A percentile compares a stretch with the other conserved stretches of the same genome.
phyloP scores from a whole-genome alignment of 345 rosid genomes.

The Firmiana major region DNA sequence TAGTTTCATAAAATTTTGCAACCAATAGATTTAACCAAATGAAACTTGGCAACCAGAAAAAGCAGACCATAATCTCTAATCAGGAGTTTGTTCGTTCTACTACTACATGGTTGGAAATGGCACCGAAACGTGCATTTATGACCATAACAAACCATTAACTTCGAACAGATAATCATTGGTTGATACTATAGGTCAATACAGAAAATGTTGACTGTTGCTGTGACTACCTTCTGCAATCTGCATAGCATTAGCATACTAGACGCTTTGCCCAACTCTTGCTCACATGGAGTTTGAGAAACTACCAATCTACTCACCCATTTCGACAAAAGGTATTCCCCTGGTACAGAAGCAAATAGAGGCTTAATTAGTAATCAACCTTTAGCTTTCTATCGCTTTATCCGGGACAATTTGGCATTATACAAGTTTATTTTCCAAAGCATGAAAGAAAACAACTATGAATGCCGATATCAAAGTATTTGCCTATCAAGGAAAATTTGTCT shows the following conservation, averaged over 20 bases:
- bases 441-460: neutral
- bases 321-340: constrained; percentile 64
- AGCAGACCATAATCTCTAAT: too few relatives aligned
- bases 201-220: neutral
- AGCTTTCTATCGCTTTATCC: neutral
- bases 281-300: neutral
- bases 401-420: neutral
- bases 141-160: too few relatives aligned
- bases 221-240: neutral
- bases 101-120: too few relatives aligned
- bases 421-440: neutral
- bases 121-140: too few relatives aligned
- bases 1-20: too few relatives aligned
- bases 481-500: neutral
- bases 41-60: too few relatives aligned
- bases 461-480: neutral
- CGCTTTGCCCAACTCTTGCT: neutral
- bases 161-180: too few relatives aligned
- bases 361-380: neutral
- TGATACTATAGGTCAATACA: too few relatives aligned
- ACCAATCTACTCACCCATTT: constrained; percentile 41
- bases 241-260: neutral
- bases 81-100: too few relatives aligned
- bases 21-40: too few relatives aligned
- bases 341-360: constrained; percentile 13